Evolutionary conservation across 164 flowering plant species (phyloP).

Genomic region (Magnolia changhungtana): DNA sequence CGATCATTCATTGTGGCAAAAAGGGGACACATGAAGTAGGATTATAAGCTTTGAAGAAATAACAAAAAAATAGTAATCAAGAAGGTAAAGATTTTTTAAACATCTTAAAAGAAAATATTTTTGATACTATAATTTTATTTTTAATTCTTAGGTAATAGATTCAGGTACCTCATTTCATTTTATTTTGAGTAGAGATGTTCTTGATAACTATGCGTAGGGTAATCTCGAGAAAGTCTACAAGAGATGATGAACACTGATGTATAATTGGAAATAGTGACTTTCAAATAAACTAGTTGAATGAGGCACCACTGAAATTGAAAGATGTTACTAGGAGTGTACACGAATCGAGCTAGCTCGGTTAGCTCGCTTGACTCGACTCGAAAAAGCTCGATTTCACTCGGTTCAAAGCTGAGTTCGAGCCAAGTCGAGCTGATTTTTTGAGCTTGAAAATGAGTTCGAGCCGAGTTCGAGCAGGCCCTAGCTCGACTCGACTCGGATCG

Average conservation of each 20-base stretch:
- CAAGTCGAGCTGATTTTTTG: too few relatives aligned
- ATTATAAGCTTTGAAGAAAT: background rate
- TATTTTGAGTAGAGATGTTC: background rate
- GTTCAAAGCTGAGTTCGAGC: too few relatives aligned
- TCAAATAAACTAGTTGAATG: background rate
- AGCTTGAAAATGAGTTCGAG: too few relatives aligned
- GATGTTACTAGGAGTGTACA: background rate
- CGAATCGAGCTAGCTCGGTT: too few relatives aligned
- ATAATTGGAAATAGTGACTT: conserved; percentile 6
- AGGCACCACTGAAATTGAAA: background rate
- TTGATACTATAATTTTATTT: background rate
- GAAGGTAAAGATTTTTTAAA: background rate
- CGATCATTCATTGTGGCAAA: too few relatives aligned
- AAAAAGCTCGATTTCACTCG: too few relatives aligned
- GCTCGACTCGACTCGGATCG: too few relatives aligned
- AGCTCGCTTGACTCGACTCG: too few relatives aligned
- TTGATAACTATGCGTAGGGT: conserved; percentile 2
- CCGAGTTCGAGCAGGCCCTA: too few relatives aligned
- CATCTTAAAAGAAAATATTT: background rate
- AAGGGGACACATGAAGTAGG: background rate
- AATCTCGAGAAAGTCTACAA: conserved; percentile 5
- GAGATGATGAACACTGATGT: background rate
- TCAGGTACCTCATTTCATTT: background rate
- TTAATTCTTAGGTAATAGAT: background rate
- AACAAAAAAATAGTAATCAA: background rate